Conservation (phyloP, 2,329 filamentous ascomycete species). For the Colletotrichum filicis region DNA sequence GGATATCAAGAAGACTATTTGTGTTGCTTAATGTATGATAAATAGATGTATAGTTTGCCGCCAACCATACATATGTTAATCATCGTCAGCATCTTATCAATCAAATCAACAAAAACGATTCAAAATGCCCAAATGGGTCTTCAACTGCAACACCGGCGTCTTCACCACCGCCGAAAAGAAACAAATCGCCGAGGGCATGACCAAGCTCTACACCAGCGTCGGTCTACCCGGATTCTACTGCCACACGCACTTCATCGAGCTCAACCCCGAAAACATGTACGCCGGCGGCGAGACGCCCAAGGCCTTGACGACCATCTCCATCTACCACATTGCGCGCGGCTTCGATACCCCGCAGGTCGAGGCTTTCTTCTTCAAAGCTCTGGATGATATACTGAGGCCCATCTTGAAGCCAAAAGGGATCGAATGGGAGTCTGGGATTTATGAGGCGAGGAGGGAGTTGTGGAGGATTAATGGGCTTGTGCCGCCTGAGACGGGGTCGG, state of each 20-base stretch:
- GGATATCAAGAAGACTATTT: not conserved
- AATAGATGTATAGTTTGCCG: too few relatives aligned
- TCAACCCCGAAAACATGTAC: constrained; percentile 47
- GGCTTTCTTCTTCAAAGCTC: not conserved
- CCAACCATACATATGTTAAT: too few relatives aligned
- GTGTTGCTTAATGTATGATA: too few relatives aligned
- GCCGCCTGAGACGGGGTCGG: not conserved
- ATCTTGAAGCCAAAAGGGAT: constrained; percentile 13
- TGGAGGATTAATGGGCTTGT: constrained; percentile 12
- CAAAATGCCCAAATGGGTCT: constrained; percentile 23
- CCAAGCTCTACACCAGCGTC: constrained; percentile 7
- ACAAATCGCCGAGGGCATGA: constrained; percentile 18
- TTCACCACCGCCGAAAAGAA: constrained; percentile 10
- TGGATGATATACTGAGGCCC: constrained; percentile 4
- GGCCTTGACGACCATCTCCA: not conserved
- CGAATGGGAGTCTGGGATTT: constrained; percentile 21
- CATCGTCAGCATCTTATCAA: too few relatives aligned
- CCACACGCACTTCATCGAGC: constrained; percentile 37
- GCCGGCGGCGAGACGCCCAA: constrained; percentile 51
- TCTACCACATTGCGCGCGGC: constrained; percentile 14
- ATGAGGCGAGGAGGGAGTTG: constrained; percentile 17
- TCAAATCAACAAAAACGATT: not conserved
- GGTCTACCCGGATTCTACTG: constrained; percentile 8
- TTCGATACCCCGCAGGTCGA: constrained; percentile 11
- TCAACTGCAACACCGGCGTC: constrained; percentile 4